phyloP scores from a whole-genome alignment of 2,329 filamentous ascomycete genomes.

The Sphaerulina musiva region DNA sequence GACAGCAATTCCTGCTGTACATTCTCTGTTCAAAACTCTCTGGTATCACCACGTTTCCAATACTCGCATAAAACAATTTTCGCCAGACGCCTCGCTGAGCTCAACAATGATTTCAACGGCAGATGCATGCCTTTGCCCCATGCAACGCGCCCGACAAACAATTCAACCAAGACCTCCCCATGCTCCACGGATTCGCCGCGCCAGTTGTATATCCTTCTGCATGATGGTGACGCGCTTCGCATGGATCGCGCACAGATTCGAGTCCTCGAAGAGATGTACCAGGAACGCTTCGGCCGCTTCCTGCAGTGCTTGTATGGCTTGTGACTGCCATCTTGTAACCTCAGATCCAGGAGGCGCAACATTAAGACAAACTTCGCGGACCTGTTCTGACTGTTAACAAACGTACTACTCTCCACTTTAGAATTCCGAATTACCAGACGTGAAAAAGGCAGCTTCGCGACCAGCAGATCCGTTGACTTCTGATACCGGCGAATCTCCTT shows the following conservation, averaged over 20 bases:
- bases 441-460: slow-evolving; percentile 97
- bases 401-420: not conserved
- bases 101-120: slow-evolving; percentile 12
- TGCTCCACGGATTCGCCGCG: slow-evolving; percentile 83
- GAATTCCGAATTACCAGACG: slow-evolving; percentile 56
- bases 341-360: slow-evolving; percentile 63
- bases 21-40: not conserved
- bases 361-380: slow-evolving; percentile 93
- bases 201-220: slow-evolving; percentile 94
- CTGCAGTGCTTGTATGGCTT: slow-evolving; percentile 92
- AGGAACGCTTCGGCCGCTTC: slow-evolving; percentile 99
- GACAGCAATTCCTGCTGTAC: not conserved
- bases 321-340: slow-evolving; percentile 94
- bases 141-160: not conserved
- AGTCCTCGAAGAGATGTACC: slow-evolving; percentile 96
- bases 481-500: slow-evolving; percentile 98
- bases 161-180: slow-evolving; percentile 36
- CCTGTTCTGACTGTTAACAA: slow-evolving; percentile 25
- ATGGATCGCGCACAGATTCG: slow-evolving; percentile 97
- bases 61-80: slow-evolving; percentile 8
- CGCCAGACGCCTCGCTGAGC: slow-evolving; percentile 25
- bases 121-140: not conserved
- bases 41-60: slow-evolving; percentile 14
- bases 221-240: slow-evolving; percentile 99
- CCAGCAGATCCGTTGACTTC: slow-evolving; percentile 91